phyloP scores from a whole-genome alignment of 2,329 filamentous ascomycete species.

The Myriosclerotinia duriaeana region DNA sequence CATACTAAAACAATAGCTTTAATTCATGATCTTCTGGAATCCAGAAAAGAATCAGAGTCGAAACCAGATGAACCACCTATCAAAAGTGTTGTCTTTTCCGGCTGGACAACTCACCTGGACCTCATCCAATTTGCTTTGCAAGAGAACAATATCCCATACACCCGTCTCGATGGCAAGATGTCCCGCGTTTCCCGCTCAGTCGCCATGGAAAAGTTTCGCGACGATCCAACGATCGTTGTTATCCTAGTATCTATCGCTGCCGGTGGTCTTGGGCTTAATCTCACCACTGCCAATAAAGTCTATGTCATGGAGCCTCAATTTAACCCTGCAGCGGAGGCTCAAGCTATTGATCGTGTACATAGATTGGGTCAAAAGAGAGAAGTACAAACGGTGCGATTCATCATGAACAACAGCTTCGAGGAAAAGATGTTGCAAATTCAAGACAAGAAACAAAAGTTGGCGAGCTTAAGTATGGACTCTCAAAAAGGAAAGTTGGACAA shows the following conservation, averaged over 20 bases:
- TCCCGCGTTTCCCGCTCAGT: conserved; percentile 67
- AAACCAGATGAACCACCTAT: conserved; percentile 63
- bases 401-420: conserved; percentile 90
- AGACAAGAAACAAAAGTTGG: conserved; percentile 88
- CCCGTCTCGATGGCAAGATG: conserved; percentile 91
- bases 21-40: conserved; percentile 68
- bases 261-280: conserved; percentile 85
- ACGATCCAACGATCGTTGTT: conserved; percentile 68
- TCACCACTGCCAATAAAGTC: conserved; percentile 81
- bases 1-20: conserved; percentile 90
- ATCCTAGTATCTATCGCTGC: conserved; percentile 92
- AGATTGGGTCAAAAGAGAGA: conserved; percentile 85
- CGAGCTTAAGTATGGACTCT: conserved; percentile 79
- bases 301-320: conserved; percentile 99
- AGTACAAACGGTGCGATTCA: conserved; percentile 82
- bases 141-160: conserved; percentile 63
- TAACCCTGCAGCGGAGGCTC: conserved; percentile 91
- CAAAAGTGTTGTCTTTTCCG: conserved; percentile 92
- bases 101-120: conserved; percentile 94
- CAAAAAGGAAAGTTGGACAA: conserved; percentile 39
- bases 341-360: conserved; percentile 91
- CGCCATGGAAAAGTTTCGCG: conserved; percentile 76
- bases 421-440: conserved; percentile 90
- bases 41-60: conserved; percentile 60
- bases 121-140: conserved; percentile 82